Percentiles rank a stretch among this genome's conserved stretches.
phyloP scores from a whole-genome alignment of 2,329 filamentous ascomycete genomes.

The Chaetoscypha palmicola region DNA sequence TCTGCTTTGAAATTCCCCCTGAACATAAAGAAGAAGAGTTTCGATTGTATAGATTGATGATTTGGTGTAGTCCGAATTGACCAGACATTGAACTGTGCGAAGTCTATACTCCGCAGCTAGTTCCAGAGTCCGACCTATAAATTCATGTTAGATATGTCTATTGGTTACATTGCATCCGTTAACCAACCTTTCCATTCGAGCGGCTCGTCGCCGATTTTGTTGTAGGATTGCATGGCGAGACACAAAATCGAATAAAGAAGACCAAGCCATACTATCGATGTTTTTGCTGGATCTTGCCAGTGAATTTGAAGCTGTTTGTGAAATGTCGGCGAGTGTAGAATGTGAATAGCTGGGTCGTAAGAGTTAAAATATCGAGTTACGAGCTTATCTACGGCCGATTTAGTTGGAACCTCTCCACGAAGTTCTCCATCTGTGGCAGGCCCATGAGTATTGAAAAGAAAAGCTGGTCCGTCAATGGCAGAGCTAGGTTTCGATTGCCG shows the following conservation, averaged over 20 bases:
- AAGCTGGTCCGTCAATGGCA: slow-evolving; percentile 60
- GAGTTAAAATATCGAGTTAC: slow-evolving; percentile 90
- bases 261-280: slow-evolving; percentile 71
- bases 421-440: slow-evolving; percentile 70
- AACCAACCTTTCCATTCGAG: slow-evolving; percentile 64
- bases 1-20: slow-evolving; percentile 66
- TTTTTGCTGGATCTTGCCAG: slow-evolving; percentile 67
- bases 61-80: slow-evolving; percentile 70
- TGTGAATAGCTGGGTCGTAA: slow-evolving; percentile 60
- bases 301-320: slow-evolving; percentile 59
- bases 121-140: slow-evolving; percentile 40
- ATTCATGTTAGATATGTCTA: too few species aligned
- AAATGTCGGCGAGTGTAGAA: slow-evolving; percentile 80
- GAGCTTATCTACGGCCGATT: slow-evolving; percentile 75
- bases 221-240: slow-evolving; percentile 71
- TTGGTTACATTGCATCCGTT: neutral
- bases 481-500: slow-evolving; percentile 57
- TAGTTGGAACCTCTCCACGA: slow-evolving; percentile 70
- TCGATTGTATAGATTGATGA: slow-evolving; percentile 71
- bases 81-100: slow-evolving; percentile 70
- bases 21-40: slow-evolving; percentile 67
- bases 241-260: slow-evolving; percentile 70
- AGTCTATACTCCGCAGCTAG: slow-evolving; percentile 58
- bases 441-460: slow-evolving; percentile 68
- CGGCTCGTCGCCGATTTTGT: slow-evolving; percentile 73